Evolutionary conservation across 179 eudicot genomes (phyloP).

Genomic region (Silene coronaria): DNA sequence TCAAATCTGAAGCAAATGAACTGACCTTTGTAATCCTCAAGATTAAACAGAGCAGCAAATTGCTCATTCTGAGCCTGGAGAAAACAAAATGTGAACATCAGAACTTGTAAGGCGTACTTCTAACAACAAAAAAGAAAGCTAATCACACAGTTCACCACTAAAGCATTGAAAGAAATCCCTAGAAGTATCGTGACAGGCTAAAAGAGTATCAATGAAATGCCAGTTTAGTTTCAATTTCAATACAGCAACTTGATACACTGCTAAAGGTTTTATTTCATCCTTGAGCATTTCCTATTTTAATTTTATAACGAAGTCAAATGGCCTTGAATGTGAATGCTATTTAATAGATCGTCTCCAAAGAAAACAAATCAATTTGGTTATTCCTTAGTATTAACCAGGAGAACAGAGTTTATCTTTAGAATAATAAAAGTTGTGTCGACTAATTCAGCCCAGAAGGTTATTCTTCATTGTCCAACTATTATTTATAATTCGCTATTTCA

Average conservation of each 20-base stretch:
- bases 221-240: too few relatives aligned
- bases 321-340: not conserved
- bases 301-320: too few relatives aligned
- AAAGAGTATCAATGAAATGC: too few relatives aligned
- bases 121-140: not conserved
- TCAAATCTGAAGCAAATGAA: constrained; percentile 4
- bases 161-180: not conserved
- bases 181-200: too few relatives aligned
- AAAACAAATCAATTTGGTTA: too few relatives aligned
- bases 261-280: too few relatives aligned
- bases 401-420: not conserved
- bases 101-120: constrained; percentile 3
- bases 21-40: constrained; percentile 91
- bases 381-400: too few relatives aligned
- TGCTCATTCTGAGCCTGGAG: constrained; percentile 84
- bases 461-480: not conserved
- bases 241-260: too few relatives aligned
- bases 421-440: not conserved
- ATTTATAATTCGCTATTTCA: too few relatives aligned
- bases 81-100: constrained; percentile 17
- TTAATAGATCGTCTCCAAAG: too few relatives aligned
- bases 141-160: not conserved
- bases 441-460: not conserved
- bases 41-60: constrained; percentile 75
- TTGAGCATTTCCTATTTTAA: not conserved